Conservation (phyloP, 169 alveolate species). For the Plasmodium inui region DNA sequence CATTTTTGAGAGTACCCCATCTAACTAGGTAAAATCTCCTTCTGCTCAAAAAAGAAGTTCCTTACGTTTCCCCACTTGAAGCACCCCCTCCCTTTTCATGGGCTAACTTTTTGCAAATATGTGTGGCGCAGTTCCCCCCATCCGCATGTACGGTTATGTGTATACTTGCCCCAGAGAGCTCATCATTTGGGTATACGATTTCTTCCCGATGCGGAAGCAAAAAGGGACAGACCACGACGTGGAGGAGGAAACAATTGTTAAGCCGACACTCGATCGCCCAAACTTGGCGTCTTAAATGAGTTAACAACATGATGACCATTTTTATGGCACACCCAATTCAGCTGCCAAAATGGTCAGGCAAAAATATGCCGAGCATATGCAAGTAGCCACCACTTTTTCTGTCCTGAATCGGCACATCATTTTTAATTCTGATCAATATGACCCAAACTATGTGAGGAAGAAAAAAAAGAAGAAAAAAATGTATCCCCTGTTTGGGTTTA, state of each 20-base stretch:
- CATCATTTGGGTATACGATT: neutral
- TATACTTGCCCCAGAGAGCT: neutral
- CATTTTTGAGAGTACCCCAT: neutral
- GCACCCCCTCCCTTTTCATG: neutral
- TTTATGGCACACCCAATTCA: neutral
- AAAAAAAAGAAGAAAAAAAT: too few species aligned
- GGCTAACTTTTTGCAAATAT: neutral
- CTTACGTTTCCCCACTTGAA: neutral
- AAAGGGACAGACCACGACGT: neutral
- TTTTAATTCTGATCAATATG: neutral
- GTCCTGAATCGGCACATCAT: neutral
- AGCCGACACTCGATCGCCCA: neutral
- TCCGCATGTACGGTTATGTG: neutral
- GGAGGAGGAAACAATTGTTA: neutral
- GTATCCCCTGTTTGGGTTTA: too few species aligned
- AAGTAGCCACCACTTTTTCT: neutral
- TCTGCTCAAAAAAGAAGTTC: neutral
- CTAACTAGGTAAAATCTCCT: neutral
- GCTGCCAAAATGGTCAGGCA: neutral
- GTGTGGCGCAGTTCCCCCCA: neutral
- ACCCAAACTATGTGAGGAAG: neutral
- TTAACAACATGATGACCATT: neutral
- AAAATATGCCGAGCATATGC: neutral
- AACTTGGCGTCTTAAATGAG: neutral
- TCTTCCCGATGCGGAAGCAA: neutral